A percentile compares a stretch with the other conserved stretches of the same genome.
phyloP scores from a whole-genome alignment of 129 eudicot species.

The Apium graveolens region DNA sequence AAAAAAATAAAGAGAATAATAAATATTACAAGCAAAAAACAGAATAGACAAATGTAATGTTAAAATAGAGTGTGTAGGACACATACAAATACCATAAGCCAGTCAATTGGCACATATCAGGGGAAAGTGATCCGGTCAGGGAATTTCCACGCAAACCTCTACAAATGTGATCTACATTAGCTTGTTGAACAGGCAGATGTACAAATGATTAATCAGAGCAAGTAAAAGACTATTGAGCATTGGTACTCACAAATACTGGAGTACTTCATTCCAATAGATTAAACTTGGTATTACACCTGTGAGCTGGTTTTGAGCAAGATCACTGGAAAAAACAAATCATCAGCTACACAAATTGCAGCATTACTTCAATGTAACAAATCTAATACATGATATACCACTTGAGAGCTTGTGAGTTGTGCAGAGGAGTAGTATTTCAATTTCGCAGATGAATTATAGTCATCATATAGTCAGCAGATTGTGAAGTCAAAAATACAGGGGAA shows the following conservation, averaged over 20 bases:
- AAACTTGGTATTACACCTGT: constrained; percentile 75
- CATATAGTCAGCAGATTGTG: background rate
- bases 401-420: background rate
- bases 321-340: constrained; percentile 26
- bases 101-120: constrained; percentile 87
- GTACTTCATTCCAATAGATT: constrained; percentile 84
- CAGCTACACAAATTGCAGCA: background rate
- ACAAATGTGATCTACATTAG: constrained; percentile 2
- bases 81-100: constrained; percentile 95
- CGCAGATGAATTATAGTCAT: background rate
- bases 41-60: background rate
- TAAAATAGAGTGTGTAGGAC: background rate
- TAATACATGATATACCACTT: too few species aligned
- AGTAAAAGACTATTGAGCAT: background rate
- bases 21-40: background rate
- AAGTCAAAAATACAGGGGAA: background rate
- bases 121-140: constrained; percentile 64
- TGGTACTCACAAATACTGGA: constrained; percentile 69
- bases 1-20: background rate
- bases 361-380: background rate
- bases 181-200: background rate
- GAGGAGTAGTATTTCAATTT: background rate
- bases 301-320: constrained; percentile 74
- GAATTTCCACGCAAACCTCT: constrained; percentile 76
- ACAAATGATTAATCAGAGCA: background rate